Evolutionary conservation across 2,329 filamentous ascomycete genomes (phyloP).

Genomic region (Aspergillus spinulosporus): DNA sequence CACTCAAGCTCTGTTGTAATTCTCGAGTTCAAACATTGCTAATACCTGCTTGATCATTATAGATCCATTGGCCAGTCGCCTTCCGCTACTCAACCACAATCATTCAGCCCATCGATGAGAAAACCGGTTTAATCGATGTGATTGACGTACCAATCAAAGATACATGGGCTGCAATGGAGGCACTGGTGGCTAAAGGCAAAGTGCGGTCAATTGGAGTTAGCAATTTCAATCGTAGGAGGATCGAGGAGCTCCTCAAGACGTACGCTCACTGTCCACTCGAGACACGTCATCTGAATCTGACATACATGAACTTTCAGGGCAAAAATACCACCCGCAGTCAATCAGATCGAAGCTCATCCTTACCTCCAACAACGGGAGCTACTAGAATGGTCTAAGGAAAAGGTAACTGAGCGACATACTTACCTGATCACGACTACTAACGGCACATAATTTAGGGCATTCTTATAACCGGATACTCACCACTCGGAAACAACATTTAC

Average conservation of each 20-base stretch:
- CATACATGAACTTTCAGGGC: constrained; percentile 8
- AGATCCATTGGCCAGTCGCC: constrained; percentile 45
- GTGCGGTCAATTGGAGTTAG: constrained; percentile 69
- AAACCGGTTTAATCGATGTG: constrained; percentile 21
- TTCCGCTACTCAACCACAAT: constrained; percentile 22
- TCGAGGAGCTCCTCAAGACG: constrained; percentile 41
- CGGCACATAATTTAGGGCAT: constrained; percentile 32
- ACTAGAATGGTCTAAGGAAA: constrained; percentile 24
- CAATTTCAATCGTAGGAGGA: constrained; percentile 58
- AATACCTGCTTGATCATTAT: not conserved
- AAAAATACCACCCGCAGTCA: constrained; percentile 29
- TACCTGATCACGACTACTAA: not conserved
- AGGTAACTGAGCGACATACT: constrained; percentile 9
- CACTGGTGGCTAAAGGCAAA: constrained; percentile 55
- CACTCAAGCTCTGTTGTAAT: too few relatives aligned
- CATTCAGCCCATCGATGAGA: constrained; percentile 20
- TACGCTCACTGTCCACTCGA: not conserved
- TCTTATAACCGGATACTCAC: constrained; percentile 50
- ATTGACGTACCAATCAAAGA: constrained; percentile 25
- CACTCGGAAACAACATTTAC: constrained; percentile 45
- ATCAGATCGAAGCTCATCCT: constrained; percentile 36
- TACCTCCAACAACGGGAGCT: constrained; percentile 33
- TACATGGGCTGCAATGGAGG: constrained; percentile 65
- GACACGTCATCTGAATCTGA: not conserved
- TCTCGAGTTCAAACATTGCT: not conserved